A percentile compares a stretch with the other conserved stretches of the same genome.
Evolutionary conservation across 352 stramenopile genomes (phyloP).

Genomic region (Albugo laibachii): DNA sequence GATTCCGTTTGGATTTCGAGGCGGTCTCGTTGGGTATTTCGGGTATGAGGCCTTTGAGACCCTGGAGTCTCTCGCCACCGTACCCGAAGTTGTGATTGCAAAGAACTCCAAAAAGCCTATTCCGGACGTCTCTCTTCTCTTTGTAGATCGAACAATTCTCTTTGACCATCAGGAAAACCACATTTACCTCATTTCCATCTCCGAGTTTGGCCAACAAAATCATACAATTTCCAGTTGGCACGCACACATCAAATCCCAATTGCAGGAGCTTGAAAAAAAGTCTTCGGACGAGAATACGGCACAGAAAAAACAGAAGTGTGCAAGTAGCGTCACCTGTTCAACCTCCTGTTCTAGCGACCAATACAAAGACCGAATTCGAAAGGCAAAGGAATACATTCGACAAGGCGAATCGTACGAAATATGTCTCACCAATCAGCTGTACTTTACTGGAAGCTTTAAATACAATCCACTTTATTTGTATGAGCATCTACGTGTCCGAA

Average conservation of each 20-base stretch:
- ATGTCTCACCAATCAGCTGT: constrained; percentile 90
- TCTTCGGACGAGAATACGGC: constrained; percentile 4
- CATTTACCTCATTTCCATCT: constrained; percentile 67
- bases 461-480: constrained; percentile 70
- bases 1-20: constrained; percentile 57
- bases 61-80: constrained; percentile 1
- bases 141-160: constrained; percentile 74
- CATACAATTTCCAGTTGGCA: background rate
- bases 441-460: constrained; percentile 16
- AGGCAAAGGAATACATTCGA: constrained; percentile 80
- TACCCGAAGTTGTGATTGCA: constrained; percentile 3
- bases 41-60: constrained; percentile 63
- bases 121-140: constrained; percentile 81
- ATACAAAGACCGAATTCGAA: constrained; percentile 75
- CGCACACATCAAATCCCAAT: background rate
- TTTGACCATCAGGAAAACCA: constrained; percentile 66
- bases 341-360: constrained; percentile 36
- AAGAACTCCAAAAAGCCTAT: constrained; percentile 17
- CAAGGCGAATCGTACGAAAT: constrained; percentile 91
- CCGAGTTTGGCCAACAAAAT: background rate
- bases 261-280: background rate
- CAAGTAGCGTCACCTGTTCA: constrained; percentile 21
- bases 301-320: background rate
- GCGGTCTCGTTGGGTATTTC: constrained; percentile 78
- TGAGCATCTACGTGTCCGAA: constrained; percentile 69